These are phyloP conservation scores for Tagetes patula DNA, from an alignment of 129 eudicot species.

Conservation along the genomic window DNA sequence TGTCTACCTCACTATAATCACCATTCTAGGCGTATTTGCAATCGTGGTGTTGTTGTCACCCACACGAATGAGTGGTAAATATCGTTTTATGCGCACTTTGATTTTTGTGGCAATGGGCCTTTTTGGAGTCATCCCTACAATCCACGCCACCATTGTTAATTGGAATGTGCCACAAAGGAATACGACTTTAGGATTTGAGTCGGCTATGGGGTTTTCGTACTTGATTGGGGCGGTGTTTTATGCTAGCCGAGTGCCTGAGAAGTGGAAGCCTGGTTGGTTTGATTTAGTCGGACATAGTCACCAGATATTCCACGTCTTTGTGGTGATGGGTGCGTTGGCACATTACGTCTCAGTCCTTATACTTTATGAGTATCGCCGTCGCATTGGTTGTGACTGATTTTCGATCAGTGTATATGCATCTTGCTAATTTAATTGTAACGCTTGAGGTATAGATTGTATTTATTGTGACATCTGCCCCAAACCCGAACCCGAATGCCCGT, in stretches of 20 bases:
- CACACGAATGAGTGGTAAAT: constrained; percentile 56
- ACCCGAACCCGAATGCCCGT: no score
- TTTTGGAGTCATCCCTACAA: constrained; percentile 77
- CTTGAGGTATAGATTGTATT: not conserved
- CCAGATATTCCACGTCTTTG: constrained; percentile 85
- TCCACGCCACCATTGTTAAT: constrained; percentile 57
- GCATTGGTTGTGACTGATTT: constrained; percentile 40
- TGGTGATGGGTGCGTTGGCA: constrained; percentile 81
- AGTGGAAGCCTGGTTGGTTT: constrained; percentile 91
- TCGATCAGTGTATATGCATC: not conserved
- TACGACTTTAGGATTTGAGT: constrained; percentile 62
- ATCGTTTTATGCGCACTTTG: constrained; percentile 60
- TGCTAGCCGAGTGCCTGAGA: constrained; percentile 75
- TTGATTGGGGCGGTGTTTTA: constrained; percentile 75
- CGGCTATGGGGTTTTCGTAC: constrained; percentile 77
- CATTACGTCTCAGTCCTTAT: constrained; percentile 74
- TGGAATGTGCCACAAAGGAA: constrained; percentile 78
- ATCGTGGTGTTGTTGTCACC: constrained; percentile 68
- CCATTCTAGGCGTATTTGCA: constrained; percentile 60
- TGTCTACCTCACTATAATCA: constrained; percentile 60
- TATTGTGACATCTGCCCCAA: no score
- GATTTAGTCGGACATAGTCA: constrained; percentile 94
- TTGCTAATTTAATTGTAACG: not conserved
- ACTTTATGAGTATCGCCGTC: constrained; percentile 51
- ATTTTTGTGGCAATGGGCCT: constrained; percentile 84